Evolutionary conservation across 75 land plant genomes (phyloP).

Genomic region (Ceratopteris richardii): DNA sequence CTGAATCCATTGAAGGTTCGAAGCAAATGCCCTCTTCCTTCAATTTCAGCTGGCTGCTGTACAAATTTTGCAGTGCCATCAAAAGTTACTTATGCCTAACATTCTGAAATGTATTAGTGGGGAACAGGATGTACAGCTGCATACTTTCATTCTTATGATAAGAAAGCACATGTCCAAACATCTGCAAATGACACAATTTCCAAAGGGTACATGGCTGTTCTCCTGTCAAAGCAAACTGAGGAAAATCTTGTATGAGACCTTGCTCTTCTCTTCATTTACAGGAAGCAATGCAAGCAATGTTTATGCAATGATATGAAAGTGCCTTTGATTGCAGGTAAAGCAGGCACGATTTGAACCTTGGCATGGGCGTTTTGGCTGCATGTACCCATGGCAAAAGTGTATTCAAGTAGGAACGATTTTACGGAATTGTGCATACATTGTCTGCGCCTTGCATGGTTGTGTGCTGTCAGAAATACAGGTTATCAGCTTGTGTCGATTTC

Average conservation of each 20-base stretch:
- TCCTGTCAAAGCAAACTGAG: constrained; percentile 39
- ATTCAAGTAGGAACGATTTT: constrained; percentile 51
- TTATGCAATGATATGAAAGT: too few relatives aligned
- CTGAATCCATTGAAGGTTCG: constrained; percentile 39
- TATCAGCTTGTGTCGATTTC: too few relatives aligned
- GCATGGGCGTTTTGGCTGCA: constrained; percentile 51
- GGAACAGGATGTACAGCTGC: too few relatives aligned
- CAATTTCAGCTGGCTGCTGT: too few relatives aligned
- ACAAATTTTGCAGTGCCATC: too few relatives aligned
- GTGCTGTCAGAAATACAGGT: constrained; percentile 65
- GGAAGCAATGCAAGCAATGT: too few relatives aligned
- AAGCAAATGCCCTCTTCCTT: too few relatives aligned
- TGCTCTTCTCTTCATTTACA: not conserved
- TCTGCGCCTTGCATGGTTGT: constrained; percentile 64
- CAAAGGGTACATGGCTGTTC: constrained; percentile 36
- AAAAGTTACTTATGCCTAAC: too few relatives aligned
- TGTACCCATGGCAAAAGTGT: constrained; percentile 55
- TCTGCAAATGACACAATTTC: not conserved
- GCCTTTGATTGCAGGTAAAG: constrained; percentile 37
- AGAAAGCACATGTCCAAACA: too few relatives aligned
- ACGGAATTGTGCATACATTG: constrained; percentile 61
- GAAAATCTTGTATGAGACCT: constrained; percentile 30
- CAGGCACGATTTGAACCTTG: constrained; percentile 72
- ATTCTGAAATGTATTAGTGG: too few relatives aligned
- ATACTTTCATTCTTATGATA: too few relatives aligned